A percentile compares a stretch with the other conserved stretches of the same genome.
Evolutionary conservation across 140 eudicot species (phyloP).

Genomic region (Anethum foeniculum): DNA sequence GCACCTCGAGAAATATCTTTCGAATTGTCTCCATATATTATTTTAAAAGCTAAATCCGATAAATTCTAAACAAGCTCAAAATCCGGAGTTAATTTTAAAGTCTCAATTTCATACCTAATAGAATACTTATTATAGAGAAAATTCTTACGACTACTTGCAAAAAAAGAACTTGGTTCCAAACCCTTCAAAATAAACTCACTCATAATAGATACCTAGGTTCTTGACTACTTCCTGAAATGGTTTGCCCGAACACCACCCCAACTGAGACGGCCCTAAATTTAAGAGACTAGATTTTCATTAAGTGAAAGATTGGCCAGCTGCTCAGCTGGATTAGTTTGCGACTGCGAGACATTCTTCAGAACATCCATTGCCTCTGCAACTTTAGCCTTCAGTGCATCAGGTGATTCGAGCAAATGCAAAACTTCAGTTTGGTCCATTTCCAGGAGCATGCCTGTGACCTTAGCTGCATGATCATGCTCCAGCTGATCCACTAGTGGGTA

Average conservation of each 20-base stretch:
- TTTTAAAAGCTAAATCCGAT: background rate
- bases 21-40: background rate
- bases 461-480: slow-evolving; percentile 91
- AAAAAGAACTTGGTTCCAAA: background rate
- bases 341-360: slow-evolving; percentile 50
- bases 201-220: background rate
- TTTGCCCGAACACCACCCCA: background rate
- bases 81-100: background rate
- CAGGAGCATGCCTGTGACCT: slow-evolving; percentile 83
- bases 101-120: background rate
- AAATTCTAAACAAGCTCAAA: background rate
- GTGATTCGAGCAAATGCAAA: slow-evolving; percentile 73
- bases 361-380: slow-evolving; percentile 90
- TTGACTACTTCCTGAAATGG: slow-evolving; percentile 1
- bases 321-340: slow-evolving; percentile 46
- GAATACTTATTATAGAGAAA: background rate
- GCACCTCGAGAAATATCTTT: background rate
- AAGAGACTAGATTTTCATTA: slow-evolving; percentile 61
- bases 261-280: slow-evolving; percentile 7
- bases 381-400: slow-evolving; percentile 72
- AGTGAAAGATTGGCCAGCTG: slow-evolving; percentile 61
- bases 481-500: slow-evolving; percentile 76
- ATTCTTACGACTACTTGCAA: background rate
- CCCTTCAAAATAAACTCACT: background rate
- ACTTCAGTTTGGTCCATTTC: slow-evolving; percentile 94